Conservation (phyloP, 192 early-diverging fungal species). For the Backusella liffmaniae region DNA sequence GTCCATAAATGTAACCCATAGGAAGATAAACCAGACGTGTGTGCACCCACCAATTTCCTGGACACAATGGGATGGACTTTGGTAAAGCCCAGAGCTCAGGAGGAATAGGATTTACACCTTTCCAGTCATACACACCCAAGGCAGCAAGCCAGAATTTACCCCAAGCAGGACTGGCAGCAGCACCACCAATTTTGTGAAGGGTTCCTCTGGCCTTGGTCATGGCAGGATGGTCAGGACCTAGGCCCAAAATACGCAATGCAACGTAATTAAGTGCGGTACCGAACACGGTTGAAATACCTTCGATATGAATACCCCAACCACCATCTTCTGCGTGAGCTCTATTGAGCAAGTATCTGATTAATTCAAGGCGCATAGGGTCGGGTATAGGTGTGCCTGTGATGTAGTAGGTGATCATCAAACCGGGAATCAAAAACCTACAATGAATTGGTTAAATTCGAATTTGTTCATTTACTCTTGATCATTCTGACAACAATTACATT, state of each 20-base stretch:
- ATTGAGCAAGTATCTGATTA: slow-evolving; percentile 85
- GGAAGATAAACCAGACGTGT: slow-evolving; percentile 91
- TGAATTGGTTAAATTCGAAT: neutral
- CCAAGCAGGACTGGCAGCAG: slow-evolving; percentile 87
- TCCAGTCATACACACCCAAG: slow-evolving; percentile 92
- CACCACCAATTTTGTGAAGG: slow-evolving; percentile 85
- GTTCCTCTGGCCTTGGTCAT: slow-evolving; percentile 78
- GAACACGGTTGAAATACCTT: slow-evolving; percentile 90
- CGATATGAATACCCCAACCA: slow-evolving; percentile 97
- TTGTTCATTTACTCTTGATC: neutral
- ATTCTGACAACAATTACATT: slow-evolving; percentile 44
- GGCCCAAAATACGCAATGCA: slow-evolving; percentile 81
- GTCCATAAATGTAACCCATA: slow-evolving; percentile 92
- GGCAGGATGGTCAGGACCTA: slow-evolving; percentile 83
- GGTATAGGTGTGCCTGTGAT: slow-evolving; percentile 72
- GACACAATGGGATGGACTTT: slow-evolving; percentile 74
- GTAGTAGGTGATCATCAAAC: slow-evolving; percentile 86
- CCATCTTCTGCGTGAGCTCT: slow-evolving; percentile 83
- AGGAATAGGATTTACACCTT: slow-evolving; percentile 94
- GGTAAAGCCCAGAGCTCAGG: slow-evolving; percentile 94
- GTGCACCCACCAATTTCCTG: slow-evolving; percentile 95
- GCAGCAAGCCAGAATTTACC: slow-evolving; percentile 98
- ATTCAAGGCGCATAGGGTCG: slow-evolving; percentile 67
- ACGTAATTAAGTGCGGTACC: slow-evolving; percentile 96
- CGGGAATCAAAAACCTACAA: slow-evolving; percentile 81